Base-by-base conservation (phyloP, 169 alveolate species). In the Plasmodium blacklocki region DNA sequence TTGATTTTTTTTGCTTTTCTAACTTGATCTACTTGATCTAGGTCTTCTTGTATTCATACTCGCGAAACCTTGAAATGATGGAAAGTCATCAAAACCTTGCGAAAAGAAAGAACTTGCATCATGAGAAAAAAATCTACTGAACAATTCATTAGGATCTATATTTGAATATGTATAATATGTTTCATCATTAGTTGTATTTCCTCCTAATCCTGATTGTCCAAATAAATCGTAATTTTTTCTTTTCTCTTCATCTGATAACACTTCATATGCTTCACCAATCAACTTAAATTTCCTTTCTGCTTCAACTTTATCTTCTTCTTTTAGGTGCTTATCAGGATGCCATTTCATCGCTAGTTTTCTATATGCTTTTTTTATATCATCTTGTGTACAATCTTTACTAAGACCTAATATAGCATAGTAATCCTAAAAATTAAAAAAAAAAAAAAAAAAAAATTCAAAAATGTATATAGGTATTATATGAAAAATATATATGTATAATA, bases 171-270 rank as follows among this genome's bases (percentile, higher is more conserved):
- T 32, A 32, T 32, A 32, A 32, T 3, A 32, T 32, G 45, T 4
- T 8, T 64, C 73, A 12, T 64, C 47, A 1, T 14, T 49, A 4
- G 73, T 74, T 5, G 90, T 91, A 8, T 95, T 95, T 66, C 98
- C 98, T 62, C 97, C 95, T 12, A 98, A 86, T 2, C 98, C 99
- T 93, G 96, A 98, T 91, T 97, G 97, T 7, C 99, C 99, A 71
- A 93, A 95, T 68, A 95, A 97, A 92, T 97, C 99, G 74, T 98
- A 98, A 29, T 96, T 87, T 63, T 96, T 97, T 63, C 98, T 91
- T 88, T 98, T 98, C 85, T 97, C 98, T 11, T 98, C 97, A 76
- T 98, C 99, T 18, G 97, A 92, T 12, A 98, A 92, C 12, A 96
- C 96, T 88, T 98, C 99, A 74, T 98, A 96, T 0, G 99, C 99